A percentile compares a stretch with the other conserved stretches of the same genome.
These are phyloP conservation scores for Melampsora americana DNA, from an alignment of 1,284 basidiomycete species.

Conservation along the genomic window DNA sequence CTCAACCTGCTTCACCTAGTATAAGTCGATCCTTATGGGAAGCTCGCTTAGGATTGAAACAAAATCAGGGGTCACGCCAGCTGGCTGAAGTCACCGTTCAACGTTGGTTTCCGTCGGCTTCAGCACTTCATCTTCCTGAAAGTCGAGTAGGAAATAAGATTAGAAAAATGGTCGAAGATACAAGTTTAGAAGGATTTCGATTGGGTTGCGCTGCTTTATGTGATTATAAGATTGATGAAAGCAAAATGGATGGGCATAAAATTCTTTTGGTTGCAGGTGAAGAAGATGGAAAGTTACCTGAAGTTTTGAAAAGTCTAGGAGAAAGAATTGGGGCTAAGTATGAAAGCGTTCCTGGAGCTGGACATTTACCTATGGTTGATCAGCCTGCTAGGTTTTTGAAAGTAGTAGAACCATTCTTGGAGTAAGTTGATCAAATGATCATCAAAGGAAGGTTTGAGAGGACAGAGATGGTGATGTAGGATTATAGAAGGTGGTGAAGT, in stretches of 20 bases:
- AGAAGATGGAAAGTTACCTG: conserved; percentile 55
- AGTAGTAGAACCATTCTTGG: conserved; percentile 45
- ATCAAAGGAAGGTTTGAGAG: background rate
- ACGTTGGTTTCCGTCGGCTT: conserved; percentile 54
- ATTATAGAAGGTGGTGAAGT: too few relatives aligned
- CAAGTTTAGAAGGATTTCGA: conserved; percentile 55
- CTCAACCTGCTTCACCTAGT: conserved; percentile 55
- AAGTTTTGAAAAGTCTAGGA: conserved; percentile 52
- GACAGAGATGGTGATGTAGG: background rate
- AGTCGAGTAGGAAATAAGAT: conserved; percentile 48
- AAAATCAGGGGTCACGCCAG: conserved; percentile 49
- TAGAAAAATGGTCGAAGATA: conserved; percentile 52
- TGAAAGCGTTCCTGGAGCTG: conserved; percentile 52
- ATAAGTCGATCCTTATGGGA: conserved; percentile 57
- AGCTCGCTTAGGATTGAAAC: conserved; percentile 55
- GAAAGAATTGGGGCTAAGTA: conserved; percentile 53
- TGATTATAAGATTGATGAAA: conserved; percentile 55
- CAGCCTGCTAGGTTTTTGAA: conserved; percentile 52
- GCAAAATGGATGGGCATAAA: conserved; percentile 51
- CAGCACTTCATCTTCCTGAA: conserved; percentile 50
- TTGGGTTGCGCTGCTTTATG: conserved; percentile 55
- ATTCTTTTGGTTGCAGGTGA: conserved; percentile 56
- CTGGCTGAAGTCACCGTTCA: conserved; percentile 56
- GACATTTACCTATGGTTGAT: conserved; percentile 57
- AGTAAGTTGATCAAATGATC: background rate